Evolutionary conservation across 2,329 filamentous ascomycete genomes (phyloP), one percentile per base, ranked within the genome.

Genomic region (Aspergillus fijiensis): DNA sequence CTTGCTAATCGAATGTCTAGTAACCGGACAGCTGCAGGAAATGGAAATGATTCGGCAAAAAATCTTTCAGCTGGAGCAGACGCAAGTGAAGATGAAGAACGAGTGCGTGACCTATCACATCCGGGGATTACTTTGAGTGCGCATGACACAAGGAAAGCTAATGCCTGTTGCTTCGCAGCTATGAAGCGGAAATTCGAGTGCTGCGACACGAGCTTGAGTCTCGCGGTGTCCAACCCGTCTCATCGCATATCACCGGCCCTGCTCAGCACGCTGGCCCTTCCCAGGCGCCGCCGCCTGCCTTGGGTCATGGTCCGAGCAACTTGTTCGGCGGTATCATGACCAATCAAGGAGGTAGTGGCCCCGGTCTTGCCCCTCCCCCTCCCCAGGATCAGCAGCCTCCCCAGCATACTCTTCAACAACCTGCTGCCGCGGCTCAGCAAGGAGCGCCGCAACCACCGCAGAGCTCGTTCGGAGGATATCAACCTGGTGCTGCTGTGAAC

Each of bases 261-360:
- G 85, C 89, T 61, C 89, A 89, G 71, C 91, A 95, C 84, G 86
- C 86, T 60, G 91, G 89, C 49, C 89, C 92, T 59, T 88, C 90
- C 52, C 91, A 95, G 77, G 90, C 92, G 63, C 90, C 90, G 62
- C 94, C 95, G 39, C 93, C 88, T 39, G 81, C 91, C 53, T 90
- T 98, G 67, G 91, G 92, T 29, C 90, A 96, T 72, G 93, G 94
- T 27, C 87, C 87, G 58, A 94, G 90, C 74, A 95, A 96, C 72
- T 84, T 98, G 47, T 98, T 99, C 73, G 92, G 92, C 67, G 92
- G 92, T 59, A 96, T 98, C 73, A 98, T 99, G 91, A 87, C 93
- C 58, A 94, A 94, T 65, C 87, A 88, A 76, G 90, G 89, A 70
- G 92, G 94, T 79, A 90, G 89, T 69, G 92, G 90, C 62, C 90